These are phyloP conservation scores for Gloeopeniophorella convolvens DNA, from an alignment of 768 basidiomycete species.

Conservation along the genomic window DNA sequence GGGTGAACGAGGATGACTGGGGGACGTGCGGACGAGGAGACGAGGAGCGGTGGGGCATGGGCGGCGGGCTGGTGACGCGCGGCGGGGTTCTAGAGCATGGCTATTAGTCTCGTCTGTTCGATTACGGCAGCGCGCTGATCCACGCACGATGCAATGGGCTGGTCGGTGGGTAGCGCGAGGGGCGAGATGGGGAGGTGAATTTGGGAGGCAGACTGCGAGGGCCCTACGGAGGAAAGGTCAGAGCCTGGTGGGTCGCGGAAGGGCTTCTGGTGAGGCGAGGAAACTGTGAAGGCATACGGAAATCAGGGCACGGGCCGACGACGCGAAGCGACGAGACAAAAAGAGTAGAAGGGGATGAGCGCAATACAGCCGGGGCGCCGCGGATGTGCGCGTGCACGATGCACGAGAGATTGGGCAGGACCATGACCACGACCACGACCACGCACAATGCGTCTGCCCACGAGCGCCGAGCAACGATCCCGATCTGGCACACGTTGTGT, in stretches of 20 bases:
- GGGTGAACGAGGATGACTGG: conserved; percentile 18
- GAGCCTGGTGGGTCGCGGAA: conserved; percentile 30
- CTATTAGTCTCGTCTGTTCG: background rate
- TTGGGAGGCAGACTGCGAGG: conserved; percentile 76
- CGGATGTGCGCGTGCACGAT: background rate
- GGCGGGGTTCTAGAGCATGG: background rate
- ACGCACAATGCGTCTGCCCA: background rate
- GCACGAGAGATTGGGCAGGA: too few species aligned
- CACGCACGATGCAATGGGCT: conserved; percentile 9
- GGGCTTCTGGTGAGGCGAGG: conserved; percentile 3
- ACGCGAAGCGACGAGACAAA: background rate
- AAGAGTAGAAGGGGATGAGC: background rate
- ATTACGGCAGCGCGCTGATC: background rate
- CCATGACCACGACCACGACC: too few species aligned
- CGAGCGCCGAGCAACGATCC: conserved; percentile 1
- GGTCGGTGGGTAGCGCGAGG: conserved; percentile 14
- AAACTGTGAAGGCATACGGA: conserved; percentile 16
- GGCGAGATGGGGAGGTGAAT: conserved; percentile 25
- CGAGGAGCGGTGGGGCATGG: conserved; percentile 20
- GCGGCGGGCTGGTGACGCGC: conserved; percentile 4
- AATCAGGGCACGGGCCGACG: conserved; percentile 7
- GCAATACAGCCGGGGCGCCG: background rate
- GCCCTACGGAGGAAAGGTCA: conserved; percentile 59
- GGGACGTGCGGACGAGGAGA: conserved; percentile 15
- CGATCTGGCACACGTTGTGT: background rate